These are phyloP conservation scores for Boechera stricta DNA, from an alignment of 345 rosid genomes.

Conservation along the genomic window DNA sequence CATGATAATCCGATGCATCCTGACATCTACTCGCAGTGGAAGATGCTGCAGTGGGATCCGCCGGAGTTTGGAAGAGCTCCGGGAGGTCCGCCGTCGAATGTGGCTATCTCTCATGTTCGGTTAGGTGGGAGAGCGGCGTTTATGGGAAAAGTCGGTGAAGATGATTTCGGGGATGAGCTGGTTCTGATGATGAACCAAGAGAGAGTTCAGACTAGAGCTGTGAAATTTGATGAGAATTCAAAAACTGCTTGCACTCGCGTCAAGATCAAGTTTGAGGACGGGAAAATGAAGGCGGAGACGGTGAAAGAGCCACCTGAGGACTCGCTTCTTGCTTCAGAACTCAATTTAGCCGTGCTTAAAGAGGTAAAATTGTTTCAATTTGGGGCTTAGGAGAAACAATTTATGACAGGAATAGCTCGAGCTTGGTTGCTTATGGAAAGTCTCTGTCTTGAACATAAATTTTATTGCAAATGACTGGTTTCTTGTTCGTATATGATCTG, in stretches of 20 bases:
- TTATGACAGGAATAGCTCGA: neutral
- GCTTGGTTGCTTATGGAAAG: conserved; percentile 1
- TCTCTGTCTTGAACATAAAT: conserved; percentile 18
- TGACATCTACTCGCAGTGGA: conserved; percentile 89
- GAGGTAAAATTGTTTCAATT: conserved; percentile 57
- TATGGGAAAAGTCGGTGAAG: conserved; percentile 91
- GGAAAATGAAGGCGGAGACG: conserved; percentile 73
- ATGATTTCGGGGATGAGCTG: conserved; percentile 69
- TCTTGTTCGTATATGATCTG: neutral
- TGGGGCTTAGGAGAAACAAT: neutral
- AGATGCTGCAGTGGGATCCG: conserved; percentile 94
- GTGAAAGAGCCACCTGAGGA: conserved; percentile 80
- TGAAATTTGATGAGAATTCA: conserved; percentile 61
- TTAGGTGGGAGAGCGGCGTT: conserved; percentile 92
- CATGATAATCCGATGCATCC: conserved; percentile 81
- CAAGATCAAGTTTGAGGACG: conserved; percentile 70
- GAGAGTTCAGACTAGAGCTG: conserved; percentile 83
- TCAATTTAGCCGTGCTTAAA: conserved; percentile 78
- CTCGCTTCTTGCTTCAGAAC: conserved; percentile 67
- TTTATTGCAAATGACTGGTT: neutral
- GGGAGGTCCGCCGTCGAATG: conserved; percentile 85
- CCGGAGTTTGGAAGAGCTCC: conserved; percentile 89
- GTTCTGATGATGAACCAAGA: conserved; percentile 86
- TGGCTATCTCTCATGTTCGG: conserved; percentile 84
- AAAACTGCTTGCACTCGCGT: conserved; percentile 72